Evolutionary conservation across 1,284 basidiomycete species (phyloP), one percentile per base, ranked within the genome.

Genomic region (Austroboletus novae-zelandiae): DNA sequence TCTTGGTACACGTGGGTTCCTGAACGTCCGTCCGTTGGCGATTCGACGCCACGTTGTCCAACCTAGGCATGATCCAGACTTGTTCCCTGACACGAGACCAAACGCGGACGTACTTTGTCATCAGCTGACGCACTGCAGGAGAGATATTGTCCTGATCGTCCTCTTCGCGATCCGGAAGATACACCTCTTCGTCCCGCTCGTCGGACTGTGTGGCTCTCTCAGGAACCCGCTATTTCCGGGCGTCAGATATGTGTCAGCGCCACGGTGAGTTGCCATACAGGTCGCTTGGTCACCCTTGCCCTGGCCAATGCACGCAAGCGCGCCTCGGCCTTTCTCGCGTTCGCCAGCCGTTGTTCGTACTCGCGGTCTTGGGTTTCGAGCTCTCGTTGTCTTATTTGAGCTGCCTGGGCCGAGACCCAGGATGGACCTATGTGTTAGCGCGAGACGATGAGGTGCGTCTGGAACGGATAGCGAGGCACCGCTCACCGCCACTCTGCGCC

Each of bases 401-500:
- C 64, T 3, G 89, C 84, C 61, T 93, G 91, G 15, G 84, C 76
- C n/a, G 85, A 69, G 0, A 94, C 87, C 93, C 92, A 95, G 47
- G 85, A 80, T 11, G 84, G 84, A 45, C 77, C 89, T 86, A 61
- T 27, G 27, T 20, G 25, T 36, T 43, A 25, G n/a, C 15, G 30
- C 17, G 37, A 23, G 18, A 29, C 17, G n/a, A 45, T 61, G 25
- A 61, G 57, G 25, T 29, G 45, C 20, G 15, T 8, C 27, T 18
- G 14, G 30, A 2, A 14, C n/a, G 31, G 31, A 23, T 25, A 47
- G 15, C n/a, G 42, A 17, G 14, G 32, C 10, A 35, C 34, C 17
- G 36, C 55, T 67, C 67, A 53, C 73, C 70, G 6, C 70, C 64
- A 17, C 65, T 69, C 29, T 71, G 61, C 14, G 75, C 52, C 23